Evolutionary conservation across 305 asterid genomes (phyloP), one percentile per base, ranked within the genome.

Genomic region (Striga hermonthica): DNA sequence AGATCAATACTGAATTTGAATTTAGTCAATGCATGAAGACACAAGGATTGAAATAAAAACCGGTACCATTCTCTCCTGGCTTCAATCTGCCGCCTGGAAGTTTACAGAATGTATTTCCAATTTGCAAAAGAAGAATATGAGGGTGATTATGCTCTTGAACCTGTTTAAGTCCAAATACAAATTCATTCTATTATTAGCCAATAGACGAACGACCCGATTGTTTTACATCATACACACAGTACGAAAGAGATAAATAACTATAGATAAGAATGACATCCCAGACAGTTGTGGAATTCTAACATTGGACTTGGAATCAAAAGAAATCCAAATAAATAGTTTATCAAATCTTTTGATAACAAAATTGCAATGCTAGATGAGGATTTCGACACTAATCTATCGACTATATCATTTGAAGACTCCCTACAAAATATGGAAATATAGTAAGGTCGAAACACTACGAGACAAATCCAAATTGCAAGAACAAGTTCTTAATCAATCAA

Each of bases 121-220:
- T 92, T 90, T 92, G 97, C 85, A 92, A 78, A 53, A 92, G 96
- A 62, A 92, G 96, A 72, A 92, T 88, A 71, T 92, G 98, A 41
- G 96, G 98, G 74, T 90, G 97, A 73, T 90, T 93, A 67, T 93
- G 99, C 79, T 93, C 99, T 69, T 93, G 99, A 10, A 93, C 96
- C 99, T 93, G 84, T 58, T 22, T 22, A 68, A 64, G 60, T 74
- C 60, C 44, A 60, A 39, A 15, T 50, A 55, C n/a, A 56, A 4
- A 31, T 48, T 64, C 3, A 3, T 50, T 52, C 14, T 59, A n/a
- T 11, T 7, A 62, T 57, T 44, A 59, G 62, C 48, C 48, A 66
- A 6, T 36, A 36, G 2, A 36, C 10, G 28, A 57, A 71, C 10
- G 39, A 15, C 43, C 31, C 38, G 4, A 61, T 22, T 47, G 47